Evolutionary conservation across 2,329 filamentous ascomycete species (phyloP), one percentile per base, ranked within the genome.

Genomic region (Aspergillus aculeatus): DNA sequence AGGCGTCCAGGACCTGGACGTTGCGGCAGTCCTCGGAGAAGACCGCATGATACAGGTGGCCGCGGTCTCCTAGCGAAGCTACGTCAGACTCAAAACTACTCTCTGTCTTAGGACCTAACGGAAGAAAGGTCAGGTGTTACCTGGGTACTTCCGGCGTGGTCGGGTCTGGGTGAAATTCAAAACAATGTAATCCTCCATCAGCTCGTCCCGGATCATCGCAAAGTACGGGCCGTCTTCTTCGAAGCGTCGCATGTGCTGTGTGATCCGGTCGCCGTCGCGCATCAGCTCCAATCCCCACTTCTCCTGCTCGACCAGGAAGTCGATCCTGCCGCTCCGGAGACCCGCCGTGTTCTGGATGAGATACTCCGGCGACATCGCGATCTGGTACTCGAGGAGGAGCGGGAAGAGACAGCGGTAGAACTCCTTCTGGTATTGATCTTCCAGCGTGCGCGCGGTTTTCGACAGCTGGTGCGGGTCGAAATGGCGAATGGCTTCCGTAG

Each of bases 361-460:
- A 50, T 58, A 63, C 32, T 63, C 63, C 24, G 61, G 61, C 47
- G 61, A 63, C 51, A 65, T 29, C 26, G 26, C 26, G 26, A 29
- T 29, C 26, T 29, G 26, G 26, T 29, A 29, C 26, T 29, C 26
- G 26, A 29, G 26, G 26, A 29, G 26, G 26, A 29, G 26, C 26
- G 26, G 7, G 9, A 29, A 29, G 26, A 29, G 26, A 32, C 60
- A 64, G 51, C 61, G 60, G 23, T 64, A 64, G 49, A 64, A 58
- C 32, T 64, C 61, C 31, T 65, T 63, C 41, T 54, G 47, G 50
- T 63, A 65, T 47, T 63, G 58, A 52, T 63, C 58, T 57, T 62
- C 54, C 19, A 63, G 51, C 14, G 57, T 56, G n/a, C 51, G 52
- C 53, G 50, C 47, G 2, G 57, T 14, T 21, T 60, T 32, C 58